These are phyloP conservation scores for Neurospora terricola DNA, from an alignment of 495 filamentous ascomycete species.

Conservation along the genomic window DNA sequence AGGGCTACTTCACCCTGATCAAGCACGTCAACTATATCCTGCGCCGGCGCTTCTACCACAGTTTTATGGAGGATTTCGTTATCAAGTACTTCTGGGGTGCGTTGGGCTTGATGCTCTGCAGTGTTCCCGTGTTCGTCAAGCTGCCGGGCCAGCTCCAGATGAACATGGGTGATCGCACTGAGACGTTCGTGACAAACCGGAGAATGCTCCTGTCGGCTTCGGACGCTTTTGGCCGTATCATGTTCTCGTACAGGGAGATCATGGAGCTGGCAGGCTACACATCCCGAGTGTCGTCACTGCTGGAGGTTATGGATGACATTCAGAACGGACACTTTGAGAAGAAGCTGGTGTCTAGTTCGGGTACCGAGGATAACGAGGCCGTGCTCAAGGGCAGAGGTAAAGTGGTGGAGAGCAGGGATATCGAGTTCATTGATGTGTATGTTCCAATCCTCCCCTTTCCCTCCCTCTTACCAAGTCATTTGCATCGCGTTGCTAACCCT, in stretches of 20 bases:
- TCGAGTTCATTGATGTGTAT: conserved; percentile 74
- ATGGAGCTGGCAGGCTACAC: conserved; percentile 96
- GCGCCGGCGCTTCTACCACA: conserved; percentile 80
- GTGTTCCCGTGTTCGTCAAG: conserved; percentile 91
- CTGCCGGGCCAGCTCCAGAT: conserved; percentile 58
- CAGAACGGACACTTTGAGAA: conserved; percentile 84
- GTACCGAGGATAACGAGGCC: conserved; percentile 63
- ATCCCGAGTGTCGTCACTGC: conserved; percentile 73
- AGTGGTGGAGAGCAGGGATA: conserved; percentile 67
- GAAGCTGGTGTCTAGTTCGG: conserved; percentile 83
- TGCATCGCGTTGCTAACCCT: neutral
- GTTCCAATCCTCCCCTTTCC: conserved; percentile 2
- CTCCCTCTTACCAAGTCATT: neutral
- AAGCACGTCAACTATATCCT: conserved; percentile 98
- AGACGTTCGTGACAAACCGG: conserved; percentile 92
- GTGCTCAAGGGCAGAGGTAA: conserved; percentile 71
- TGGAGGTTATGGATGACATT: conserved; percentile 93
- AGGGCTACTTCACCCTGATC: conserved; percentile 97
- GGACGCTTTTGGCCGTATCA: conserved; percentile 90
- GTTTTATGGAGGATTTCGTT: conserved; percentile 97
- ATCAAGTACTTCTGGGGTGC: conserved; percentile 99
- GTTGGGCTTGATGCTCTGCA: conserved; percentile 85
- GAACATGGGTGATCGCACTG: conserved; percentile 83
- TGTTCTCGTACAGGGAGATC: conserved; percentile 97
- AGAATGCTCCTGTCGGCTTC: conserved; percentile 84